phyloP scores from a whole-genome alignment of 805 yeast genomes.

The Candida nitratophila region DNA sequence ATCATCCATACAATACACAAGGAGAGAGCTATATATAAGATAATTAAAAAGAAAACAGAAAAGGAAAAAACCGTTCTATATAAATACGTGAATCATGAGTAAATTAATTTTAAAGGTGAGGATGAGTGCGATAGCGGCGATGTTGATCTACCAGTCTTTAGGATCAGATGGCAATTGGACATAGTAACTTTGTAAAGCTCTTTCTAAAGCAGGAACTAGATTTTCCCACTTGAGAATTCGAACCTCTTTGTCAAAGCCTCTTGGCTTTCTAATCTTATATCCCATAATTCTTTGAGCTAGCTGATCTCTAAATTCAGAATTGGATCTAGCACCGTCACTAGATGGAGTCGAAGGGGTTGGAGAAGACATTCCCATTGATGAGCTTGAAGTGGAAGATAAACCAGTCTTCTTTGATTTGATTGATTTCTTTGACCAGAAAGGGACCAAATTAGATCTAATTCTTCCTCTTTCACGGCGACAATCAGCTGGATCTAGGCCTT shows the following conservation, averaged over 20 bases:
- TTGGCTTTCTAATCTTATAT: constrained; percentile 53
- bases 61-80: background rate
- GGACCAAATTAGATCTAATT: constrained; percentile 57
- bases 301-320: constrained; percentile 38
- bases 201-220: constrained; percentile 49
- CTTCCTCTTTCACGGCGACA: constrained; percentile 61
- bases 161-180: constrained; percentile 40
- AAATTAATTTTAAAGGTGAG: background rate
- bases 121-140: too few relatives aligned
- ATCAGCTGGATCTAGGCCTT: constrained; percentile 37
- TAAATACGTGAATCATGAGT: background rate
- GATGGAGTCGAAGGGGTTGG: constrained; percentile 5
- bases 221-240: constrained; percentile 56
- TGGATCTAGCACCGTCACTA: constrained; percentile 9
- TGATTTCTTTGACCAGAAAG: constrained; percentile 60
- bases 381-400: background rate
- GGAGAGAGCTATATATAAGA: background rate
- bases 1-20: background rate
- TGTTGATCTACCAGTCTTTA: background rate
- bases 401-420: constrained; percentile 36
- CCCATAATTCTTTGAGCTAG: constrained; percentile 61
- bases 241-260: constrained; percentile 65
- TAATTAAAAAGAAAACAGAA: background rate
- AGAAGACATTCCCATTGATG: background rate
- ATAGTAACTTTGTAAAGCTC: constrained; percentile 62